Evolutionary conservation across 2,329 filamentous ascomycete species (phyloP).

Genomic region (Trichoderma sp.): DNA sequence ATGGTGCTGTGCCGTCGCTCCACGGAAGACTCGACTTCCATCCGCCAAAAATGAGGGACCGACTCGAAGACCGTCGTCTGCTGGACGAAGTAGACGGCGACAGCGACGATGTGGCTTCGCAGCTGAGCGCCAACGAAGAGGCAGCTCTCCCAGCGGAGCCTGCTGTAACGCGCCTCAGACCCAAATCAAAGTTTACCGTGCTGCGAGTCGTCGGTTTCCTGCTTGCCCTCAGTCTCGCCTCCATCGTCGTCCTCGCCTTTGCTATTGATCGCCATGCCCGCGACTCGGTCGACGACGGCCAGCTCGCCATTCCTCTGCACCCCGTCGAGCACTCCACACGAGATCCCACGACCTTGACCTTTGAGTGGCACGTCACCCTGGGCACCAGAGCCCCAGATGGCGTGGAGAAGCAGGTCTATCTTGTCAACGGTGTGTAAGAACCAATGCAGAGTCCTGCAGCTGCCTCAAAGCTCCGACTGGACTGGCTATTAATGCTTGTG

Average conservation of each 20-base stretch:
- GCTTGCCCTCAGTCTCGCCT: conserved; percentile 10
- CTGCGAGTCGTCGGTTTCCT: conserved; percentile 12
- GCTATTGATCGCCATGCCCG: background rate
- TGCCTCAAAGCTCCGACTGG: background rate
- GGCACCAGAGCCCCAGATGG: conserved; percentile 29
- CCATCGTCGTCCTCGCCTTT: conserved; percentile 8
- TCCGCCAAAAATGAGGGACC: conserved; percentile 6
- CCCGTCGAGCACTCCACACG: conserved; percentile 26
- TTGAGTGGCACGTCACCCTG: conserved; percentile 31
- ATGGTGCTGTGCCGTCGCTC: background rate
- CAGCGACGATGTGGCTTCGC: conserved; percentile 5
- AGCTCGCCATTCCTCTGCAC: conserved; percentile 28
- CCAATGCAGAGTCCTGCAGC: background rate
- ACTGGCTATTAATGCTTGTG: background rate
- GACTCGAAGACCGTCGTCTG: conserved; percentile 9
- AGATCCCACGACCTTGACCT: conserved; percentile 25
- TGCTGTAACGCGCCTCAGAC: background rate
- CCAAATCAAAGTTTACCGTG: background rate
- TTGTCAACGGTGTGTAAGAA: conserved; percentile 31
- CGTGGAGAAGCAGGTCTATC: conserved; percentile 33
- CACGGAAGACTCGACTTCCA: no score
- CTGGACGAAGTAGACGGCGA: conserved; percentile 11
- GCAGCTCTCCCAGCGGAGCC: background rate
- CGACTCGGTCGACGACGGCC: conserved; percentile 10
- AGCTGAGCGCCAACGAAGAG: conserved; percentile 6